phyloP scores from a whole-genome alignment of 2,329 filamentous ascomycete genomes.

The Akanthomyces lecanii region DNA sequence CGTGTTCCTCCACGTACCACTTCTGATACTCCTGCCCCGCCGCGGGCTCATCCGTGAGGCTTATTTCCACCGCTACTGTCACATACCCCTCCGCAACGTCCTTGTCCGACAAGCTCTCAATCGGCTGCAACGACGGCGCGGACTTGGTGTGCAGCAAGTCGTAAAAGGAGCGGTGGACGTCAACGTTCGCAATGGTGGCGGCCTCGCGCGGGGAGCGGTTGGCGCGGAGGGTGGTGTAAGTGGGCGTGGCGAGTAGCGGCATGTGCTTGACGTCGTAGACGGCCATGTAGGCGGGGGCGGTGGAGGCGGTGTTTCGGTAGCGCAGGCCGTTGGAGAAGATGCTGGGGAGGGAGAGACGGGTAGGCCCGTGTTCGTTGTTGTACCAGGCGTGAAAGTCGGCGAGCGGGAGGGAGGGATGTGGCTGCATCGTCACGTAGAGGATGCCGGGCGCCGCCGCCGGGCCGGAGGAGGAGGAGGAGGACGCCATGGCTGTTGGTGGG shows the following conservation, averaged over 20 bases:
- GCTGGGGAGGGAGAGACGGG: constrained; percentile 69
- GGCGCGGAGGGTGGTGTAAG: constrained; percentile 63
- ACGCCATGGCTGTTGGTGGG: not conserved
- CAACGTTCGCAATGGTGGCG: constrained; percentile 50
- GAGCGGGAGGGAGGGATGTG: constrained; percentile 58
- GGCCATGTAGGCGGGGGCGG: constrained; percentile 67
- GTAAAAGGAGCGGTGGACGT: constrained; percentile 67
- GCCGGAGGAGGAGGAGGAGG: not conserved
- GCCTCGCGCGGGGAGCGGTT: constrained; percentile 52
- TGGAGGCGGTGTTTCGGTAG: constrained; percentile 62
- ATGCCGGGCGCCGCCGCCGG: constrained; percentile 51
- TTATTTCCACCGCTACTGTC: constrained; percentile 59
- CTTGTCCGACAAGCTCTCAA: constrained; percentile 56
- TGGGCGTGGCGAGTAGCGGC: constrained; percentile 62
- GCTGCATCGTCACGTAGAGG: constrained; percentile 85
- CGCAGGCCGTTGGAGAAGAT: constrained; percentile 74
- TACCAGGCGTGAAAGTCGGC: constrained; percentile 88
- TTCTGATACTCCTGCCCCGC: constrained; percentile 53
- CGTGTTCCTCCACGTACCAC: constrained; percentile 75
- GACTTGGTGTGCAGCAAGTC: constrained; percentile 58
- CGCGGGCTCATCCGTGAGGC: constrained; percentile 44
- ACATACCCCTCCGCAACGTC: constrained; percentile 54
- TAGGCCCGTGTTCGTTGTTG: constrained; percentile 87
- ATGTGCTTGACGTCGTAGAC: constrained; percentile 78
- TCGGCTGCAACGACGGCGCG: constrained; percentile 51